Evolutionary conservation across 768 basidiomycete genomes (phyloP).

Genomic region (Sarcomyxa edulis): DNA sequence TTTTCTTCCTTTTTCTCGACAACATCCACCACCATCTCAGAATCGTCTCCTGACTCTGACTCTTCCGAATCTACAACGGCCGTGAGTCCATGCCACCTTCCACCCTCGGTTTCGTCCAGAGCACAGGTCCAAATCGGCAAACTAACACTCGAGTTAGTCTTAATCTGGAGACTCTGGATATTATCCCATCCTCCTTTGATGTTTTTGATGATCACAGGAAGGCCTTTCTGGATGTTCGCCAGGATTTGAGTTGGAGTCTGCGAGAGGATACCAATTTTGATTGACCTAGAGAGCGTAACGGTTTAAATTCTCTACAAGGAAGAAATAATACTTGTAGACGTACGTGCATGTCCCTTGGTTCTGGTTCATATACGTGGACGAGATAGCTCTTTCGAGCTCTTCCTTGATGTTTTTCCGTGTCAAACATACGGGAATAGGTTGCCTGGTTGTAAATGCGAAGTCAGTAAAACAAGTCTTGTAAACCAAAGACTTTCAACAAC

Average conservation of each 20-base stretch:
- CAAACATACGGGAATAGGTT: conserved; percentile 92
- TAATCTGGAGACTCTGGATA: conserved; percentile 83
- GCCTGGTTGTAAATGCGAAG: conserved; percentile 43
- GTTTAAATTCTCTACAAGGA: neutral
- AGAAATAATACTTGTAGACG: conserved; percentile 23
- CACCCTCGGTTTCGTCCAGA: conserved; percentile 54
- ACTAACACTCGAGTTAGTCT: conserved; percentile 77
- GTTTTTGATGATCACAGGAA: conserved; percentile 67
- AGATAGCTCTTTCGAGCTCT: conserved; percentile 89
- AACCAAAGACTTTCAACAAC: conserved; percentile 16
- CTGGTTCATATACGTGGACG: conserved; percentile 94
- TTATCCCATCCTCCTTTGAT: conserved; percentile 88
- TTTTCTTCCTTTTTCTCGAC: conserved; percentile 14
- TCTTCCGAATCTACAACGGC: conserved; percentile 16
- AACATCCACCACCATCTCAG: conserved; percentile 15
- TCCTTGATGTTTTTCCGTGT: conserved; percentile 85
- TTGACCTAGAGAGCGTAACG: conserved; percentile 45
- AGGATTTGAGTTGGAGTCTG: conserved; percentile 72
- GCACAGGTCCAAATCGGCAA: conserved; percentile 90
- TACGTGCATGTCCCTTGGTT: conserved; percentile 92
- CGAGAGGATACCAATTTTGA: conserved; percentile 75
- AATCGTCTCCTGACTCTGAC: conserved; percentile 18
- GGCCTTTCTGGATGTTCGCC: conserved; percentile 70
- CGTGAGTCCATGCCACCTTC: conserved; percentile 53
- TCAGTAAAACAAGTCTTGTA: conserved; percentile 3